Base-by-base conservation (phyloP, 2,329 filamentous ascomycete genomes). In the Fusarium fujikuroi region DNA sequence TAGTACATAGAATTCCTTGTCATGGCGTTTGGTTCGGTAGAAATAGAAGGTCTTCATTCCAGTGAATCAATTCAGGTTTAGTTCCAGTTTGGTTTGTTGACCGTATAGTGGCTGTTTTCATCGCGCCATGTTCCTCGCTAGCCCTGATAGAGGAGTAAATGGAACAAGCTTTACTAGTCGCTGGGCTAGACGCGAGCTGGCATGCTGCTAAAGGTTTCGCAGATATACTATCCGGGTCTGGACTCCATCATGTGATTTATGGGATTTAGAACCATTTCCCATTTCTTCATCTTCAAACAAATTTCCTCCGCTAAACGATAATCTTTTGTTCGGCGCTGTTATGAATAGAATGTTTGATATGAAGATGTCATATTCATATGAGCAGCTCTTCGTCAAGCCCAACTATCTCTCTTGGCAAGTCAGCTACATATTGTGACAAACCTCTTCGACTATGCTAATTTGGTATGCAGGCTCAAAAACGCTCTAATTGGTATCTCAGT, bases 391-490 rank as follows among this genome's bases (percentile, higher is more conserved):
- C 5, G 50, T 28, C 19, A 53, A 53, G 23, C 23, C 34, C 15
- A 53, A 53, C 7, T 39, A 53, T n/a, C 50, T 28, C 1, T 3
- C 4, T 1, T 53, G 50, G 50, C 19, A 53, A 53, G 50, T 53
- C 2, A 39, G 34, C 50, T 12, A 7, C 18, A 37, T 2, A 2
- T 16, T 2, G 8, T 2, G 12, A 2, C 4, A 21, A n/a, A 4
- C 1, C 23, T 3, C 1, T 15, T 14, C 3, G 7, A 11, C 18
- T 21, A 2, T 5, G 3, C 49, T 53, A 37, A 53, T 3, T 25
- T 4, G 0, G 0, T 0, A 11, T 21, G 2, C 14, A 53, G 50
- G 50, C 34, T 53, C 19, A 53, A 53, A 39, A 53, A 39, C 2
- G 14, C 21, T 39, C 9, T 53, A 25, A 53, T 53, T 3, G 50